Evolutionary conservation across 352 stramenopile genomes (phyloP).

Genomic region (Phytophthora cactorum): DNA sequence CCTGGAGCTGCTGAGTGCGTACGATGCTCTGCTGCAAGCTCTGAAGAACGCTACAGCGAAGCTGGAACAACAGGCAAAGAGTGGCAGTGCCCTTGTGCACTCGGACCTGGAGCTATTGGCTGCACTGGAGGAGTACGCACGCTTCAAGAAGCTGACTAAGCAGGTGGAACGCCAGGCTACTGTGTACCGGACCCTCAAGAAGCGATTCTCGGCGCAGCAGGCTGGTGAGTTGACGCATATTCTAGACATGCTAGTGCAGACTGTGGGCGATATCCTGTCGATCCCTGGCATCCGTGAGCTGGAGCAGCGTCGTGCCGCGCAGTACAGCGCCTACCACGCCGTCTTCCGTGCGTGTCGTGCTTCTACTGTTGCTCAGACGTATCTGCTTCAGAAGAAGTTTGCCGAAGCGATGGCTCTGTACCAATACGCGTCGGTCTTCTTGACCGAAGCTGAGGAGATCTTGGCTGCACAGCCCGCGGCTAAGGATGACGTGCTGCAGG

Average conservation of each 20-base stretch:
- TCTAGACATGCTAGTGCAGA: conserved; percentile 85
- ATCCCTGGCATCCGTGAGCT: conserved; percentile 66
- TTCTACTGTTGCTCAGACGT: conserved; percentile 68
- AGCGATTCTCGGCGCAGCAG: conserved; percentile 47
- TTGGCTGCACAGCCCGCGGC: conserved; percentile 60
- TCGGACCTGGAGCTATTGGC: conserved; percentile 73
- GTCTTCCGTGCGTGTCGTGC: conserved; percentile 74
- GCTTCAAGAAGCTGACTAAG: conserved; percentile 75
- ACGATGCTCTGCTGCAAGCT: conserved; percentile 70
- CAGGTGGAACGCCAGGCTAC: conserved; percentile 70
- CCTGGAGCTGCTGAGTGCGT: conserved; percentile 74
- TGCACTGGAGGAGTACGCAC: conserved; percentile 75
- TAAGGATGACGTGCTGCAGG: conserved; percentile 66
- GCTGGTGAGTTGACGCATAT: conserved; percentile 79
- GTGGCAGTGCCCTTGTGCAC: conserved; percentile 71
- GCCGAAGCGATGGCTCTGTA: conserved; percentile 73
- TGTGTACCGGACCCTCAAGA: conserved; percentile 76
- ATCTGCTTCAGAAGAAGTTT: conserved; percentile 72
- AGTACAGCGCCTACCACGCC: conserved; percentile 76
- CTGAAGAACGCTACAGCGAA: conserved; percentile 72
- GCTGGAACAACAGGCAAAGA: conserved; percentile 82
- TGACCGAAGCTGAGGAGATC: conserved; percentile 66
- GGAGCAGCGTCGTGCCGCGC: conserved; percentile 53
- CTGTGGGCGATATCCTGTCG: conserved; percentile 74
- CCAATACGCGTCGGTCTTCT: conserved; percentile 70